A percentile compares a stretch with the other conserved stretches of the same genome.
Evolutionary conservation across 2,329 filamentous ascomycete species (phyloP).

Genomic region (Claviceps maximensis): DNA sequence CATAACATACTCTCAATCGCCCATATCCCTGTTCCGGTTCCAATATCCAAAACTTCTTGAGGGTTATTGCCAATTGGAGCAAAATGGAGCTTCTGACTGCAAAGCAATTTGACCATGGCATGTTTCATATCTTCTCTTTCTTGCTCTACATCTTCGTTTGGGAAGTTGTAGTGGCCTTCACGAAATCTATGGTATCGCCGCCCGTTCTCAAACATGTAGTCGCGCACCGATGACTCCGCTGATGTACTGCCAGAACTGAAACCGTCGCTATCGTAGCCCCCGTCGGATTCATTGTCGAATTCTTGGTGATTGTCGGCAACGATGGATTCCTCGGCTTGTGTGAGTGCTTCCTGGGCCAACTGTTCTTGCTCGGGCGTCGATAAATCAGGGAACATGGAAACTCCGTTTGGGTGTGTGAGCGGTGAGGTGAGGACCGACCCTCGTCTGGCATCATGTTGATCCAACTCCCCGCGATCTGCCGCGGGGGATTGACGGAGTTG

Average conservation of each 20-base stretch:
- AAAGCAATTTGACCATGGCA: slow-evolving; percentile 35
- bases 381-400: slow-evolving; percentile 23
- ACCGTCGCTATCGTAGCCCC: slow-evolving; percentile 24
- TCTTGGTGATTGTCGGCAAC: slow-evolving; percentile 18
- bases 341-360: slow-evolving; percentile 23
- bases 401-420: slow-evolving; percentile 25
- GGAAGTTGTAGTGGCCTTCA: slow-evolving; percentile 42
- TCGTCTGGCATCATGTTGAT: slow-evolving; percentile 5
- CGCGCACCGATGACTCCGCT: slow-evolving; percentile 27
- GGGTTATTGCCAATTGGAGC: slow-evolving; percentile 34
- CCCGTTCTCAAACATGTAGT: slow-evolving; percentile 45
- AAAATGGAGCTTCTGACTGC: slow-evolving; percentile 35
- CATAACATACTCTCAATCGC: slow-evolving; percentile 37
- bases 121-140: slow-evolving; percentile 46
- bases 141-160: slow-evolving; percentile 47
- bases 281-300: slow-evolving; percentile 17
- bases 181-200: slow-evolving; percentile 43
- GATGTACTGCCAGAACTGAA: slow-evolving; percentile 25
- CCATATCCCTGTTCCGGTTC: slow-evolving; percentile 47
- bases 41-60: slow-evolving; percentile 41
- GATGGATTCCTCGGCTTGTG: slow-evolving; percentile 24
- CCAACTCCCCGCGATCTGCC: not conserved
- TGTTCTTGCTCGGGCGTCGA: slow-evolving; percentile 22
- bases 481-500: no score
- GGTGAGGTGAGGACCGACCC: slow-evolving; percentile 15